Evolutionary conservation across 768 basidiomycete genomes (phyloP), one percentile per base, ranked within the genome.

Genomic region (Harrya chromipes): DNA sequence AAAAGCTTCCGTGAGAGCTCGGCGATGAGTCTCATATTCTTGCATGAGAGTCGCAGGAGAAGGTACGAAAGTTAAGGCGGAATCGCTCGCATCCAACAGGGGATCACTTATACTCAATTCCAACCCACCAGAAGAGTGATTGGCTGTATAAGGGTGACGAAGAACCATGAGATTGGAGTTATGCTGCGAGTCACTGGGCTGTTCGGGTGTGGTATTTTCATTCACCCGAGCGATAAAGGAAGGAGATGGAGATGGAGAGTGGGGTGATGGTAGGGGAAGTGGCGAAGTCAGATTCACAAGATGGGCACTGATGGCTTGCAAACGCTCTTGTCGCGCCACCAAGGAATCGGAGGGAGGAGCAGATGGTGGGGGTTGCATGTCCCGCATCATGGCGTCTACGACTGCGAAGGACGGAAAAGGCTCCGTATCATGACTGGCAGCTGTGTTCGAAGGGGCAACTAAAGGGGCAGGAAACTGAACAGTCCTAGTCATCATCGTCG

Each of bases 251-350:
- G 55, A 52, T 3, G 51, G 36, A n/a, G 57, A 62, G 20, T 47
- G 47, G 10, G 57, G 34, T 12, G 43, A 39, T 42, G 38, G 17
- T 2, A 17, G 43, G 6, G 33, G 46, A 40, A 29, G 46, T 2
- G 58, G 46, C 19, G 41, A 42, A 31, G 48, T 41, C 20, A 61
- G 6, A 23, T 43, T 46, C 6, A 45, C 47, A 27, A 66, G 55
- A 26, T 27, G 54, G 16, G 44, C 19, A 14, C 40, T 52, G 17
- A 59, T 57, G 23, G 47, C 47, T 26, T 50, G 52, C 26, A 66
- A 43, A 23, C 48, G 62, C 20, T 43, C 50, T 35, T 56, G 55
- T 39, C 41, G 50, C 11, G 33, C 24, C 16, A 29, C 40, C 41
- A 58, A 46, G 10, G 54, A 44, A 43, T 60, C 53, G 4, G 40